Conservation (phyloP, 148 eudicot species). For the Fallopia convolvulus region DNA sequence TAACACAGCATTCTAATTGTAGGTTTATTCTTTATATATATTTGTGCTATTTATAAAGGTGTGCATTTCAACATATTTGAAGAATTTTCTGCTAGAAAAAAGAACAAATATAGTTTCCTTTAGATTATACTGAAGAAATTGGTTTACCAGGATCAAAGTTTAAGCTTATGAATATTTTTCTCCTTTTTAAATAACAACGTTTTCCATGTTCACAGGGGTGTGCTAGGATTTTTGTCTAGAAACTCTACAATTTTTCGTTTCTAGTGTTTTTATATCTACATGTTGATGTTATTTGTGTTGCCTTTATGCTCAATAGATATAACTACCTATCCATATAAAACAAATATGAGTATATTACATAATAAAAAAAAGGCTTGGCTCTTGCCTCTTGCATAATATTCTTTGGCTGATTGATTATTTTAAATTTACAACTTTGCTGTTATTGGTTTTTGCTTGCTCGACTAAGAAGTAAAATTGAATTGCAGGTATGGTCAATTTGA, state of each 20-base stretch:
- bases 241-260: background rate
- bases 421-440: background rate
- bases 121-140: background rate
- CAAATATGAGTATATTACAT: background rate
- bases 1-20: background rate
- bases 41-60: background rate
- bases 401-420: background rate
- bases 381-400: background rate
- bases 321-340: background rate
- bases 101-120: background rate
- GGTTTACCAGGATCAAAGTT: background rate
- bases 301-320: background rate
- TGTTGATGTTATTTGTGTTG: background rate
- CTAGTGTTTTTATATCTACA: background rate
- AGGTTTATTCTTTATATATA: background rate
- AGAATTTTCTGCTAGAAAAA: background rate
- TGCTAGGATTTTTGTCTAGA: background rate
- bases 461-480: conserved; percentile 9
- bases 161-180: background rate
- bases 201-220: background rate
- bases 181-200: background rate
- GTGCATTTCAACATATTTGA: background rate
- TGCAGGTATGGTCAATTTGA: conserved; percentile 96
- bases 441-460: background rate
- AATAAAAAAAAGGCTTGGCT: background rate